Conservation (phyloP, 371 early-diverging fungal species). For the Rhizopus delemar region DNA sequence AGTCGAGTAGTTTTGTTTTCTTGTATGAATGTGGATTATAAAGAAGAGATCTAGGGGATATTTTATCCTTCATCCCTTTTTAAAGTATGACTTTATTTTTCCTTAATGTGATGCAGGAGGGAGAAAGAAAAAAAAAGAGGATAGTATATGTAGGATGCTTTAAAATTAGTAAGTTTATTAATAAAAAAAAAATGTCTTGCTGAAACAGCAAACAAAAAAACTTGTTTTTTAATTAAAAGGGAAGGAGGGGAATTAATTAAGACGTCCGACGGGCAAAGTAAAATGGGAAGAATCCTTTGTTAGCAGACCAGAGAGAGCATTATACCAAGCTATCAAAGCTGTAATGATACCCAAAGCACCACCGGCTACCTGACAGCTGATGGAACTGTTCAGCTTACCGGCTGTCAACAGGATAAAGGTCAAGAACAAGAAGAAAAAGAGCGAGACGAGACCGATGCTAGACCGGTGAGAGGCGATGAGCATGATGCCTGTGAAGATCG, state of each 20-base stretch:
- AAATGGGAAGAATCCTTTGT: constrained; percentile 60
- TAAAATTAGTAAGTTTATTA: no score
- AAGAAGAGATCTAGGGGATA: no score
- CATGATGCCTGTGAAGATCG: constrained; percentile 69
- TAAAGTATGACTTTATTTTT: no score
- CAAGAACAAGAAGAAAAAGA: constrained; percentile 67
- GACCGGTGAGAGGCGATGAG: constrained; percentile 70
- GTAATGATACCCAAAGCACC: constrained; percentile 71
- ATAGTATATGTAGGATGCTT: no score
- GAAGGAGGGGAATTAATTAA: constrained; percentile 17
- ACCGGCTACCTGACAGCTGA: constrained; percentile 50
- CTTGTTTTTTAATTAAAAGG: no score
- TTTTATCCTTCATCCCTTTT: no score
- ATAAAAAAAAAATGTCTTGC: no score
- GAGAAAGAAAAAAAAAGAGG: no score
- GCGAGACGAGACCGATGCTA: constrained; percentile 55
- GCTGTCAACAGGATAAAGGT: constrained; percentile 69
- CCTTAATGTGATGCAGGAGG: no score
- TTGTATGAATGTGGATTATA: no score
- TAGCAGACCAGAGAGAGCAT: constrained; percentile 65
- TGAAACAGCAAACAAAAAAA: no score
- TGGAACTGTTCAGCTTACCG: constrained; percentile 38
- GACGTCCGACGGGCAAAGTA: constrained; percentile 51
- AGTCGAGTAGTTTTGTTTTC: no score
- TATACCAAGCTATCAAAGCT: constrained; percentile 75